Conservation (phyloP, 371 early-diverging fungal genomes). For the Mucor racemosus region DNA sequence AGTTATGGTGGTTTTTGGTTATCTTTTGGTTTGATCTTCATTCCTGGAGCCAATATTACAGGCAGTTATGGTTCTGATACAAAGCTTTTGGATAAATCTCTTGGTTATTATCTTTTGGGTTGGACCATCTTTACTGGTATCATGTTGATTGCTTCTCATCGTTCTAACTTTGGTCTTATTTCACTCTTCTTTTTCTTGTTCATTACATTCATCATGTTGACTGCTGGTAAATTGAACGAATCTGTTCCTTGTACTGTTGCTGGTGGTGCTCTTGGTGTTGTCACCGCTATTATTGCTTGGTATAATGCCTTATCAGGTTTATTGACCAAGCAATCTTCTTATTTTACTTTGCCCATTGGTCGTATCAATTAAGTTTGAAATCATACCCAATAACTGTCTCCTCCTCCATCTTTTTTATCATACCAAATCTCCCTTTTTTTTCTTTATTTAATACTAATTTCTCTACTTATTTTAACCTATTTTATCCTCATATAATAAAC, state of each 20-base stretch:
- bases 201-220: conserved; percentile 69
- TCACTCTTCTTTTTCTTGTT: conserved; percentile 68
- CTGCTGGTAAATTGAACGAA: conserved; percentile 51
- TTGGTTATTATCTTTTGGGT: conserved; percentile 72
- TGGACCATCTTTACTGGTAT: conserved; percentile 76
- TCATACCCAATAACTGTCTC: neutral
- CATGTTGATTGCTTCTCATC: conserved; percentile 71
- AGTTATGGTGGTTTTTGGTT: conserved; percentile 82
- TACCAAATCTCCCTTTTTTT: conserved; percentile 4
- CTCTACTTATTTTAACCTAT: conserved; percentile 4
- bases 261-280: conserved; percentile 70
- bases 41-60: conserved; percentile 57
- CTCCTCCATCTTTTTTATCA: neutral
- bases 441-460: conserved; percentile 1
- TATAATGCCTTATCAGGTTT: conserved; percentile 72
- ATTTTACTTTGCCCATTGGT: conserved; percentile 61
- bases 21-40: conserved; percentile 63
- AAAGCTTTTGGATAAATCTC: conserved; percentile 55
- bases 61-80: conserved; percentile 45
- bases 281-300: conserved; percentile 76
- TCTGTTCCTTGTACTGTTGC: conserved; percentile 43
- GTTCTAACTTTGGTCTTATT: conserved; percentile 63
- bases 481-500: conserved; percentile 6
- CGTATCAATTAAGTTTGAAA: conserved; percentile 30
- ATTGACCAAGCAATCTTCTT: conserved; percentile 60